A percentile compares a stretch with the other conserved stretches of the same genome.
phyloP scores from a whole-genome alignment of 225 moss, liverwort and hornwort genomes.

The Pleurozium schreberi region DNA sequence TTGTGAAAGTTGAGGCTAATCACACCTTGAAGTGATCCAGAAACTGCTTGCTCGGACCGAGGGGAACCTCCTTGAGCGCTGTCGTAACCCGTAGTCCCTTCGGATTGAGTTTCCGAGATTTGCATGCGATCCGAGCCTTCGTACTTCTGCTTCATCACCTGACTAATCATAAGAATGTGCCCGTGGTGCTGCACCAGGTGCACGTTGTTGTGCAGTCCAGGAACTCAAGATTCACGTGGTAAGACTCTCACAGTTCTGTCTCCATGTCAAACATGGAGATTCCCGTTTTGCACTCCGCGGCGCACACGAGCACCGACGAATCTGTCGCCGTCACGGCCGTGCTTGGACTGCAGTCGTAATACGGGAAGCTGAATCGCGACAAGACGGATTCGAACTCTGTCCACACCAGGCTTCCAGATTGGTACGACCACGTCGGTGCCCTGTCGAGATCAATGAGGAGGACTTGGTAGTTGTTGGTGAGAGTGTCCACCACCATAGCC shows the following conservation, averaged over 20 bases:
- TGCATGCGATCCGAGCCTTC: constrained; percentile 25
- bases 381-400: constrained; percentile 7
- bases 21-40: constrained; percentile 31
- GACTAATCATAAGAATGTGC: constrained; percentile 24
- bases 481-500: constrained; percentile 14
- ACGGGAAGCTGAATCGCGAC: constrained; percentile 7
- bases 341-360: constrained; percentile 13
- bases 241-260: neutral
- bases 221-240: constrained; percentile 7
- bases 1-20: too few species aligned
- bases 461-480: neutral
- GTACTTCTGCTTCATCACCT: constrained; percentile 24
- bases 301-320: neutral
- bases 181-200: constrained; percentile 19
- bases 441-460: constrained; percentile 12
- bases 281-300: constrained; percentile 25
- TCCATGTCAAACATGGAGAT: constrained; percentile 19
- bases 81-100: neutral
- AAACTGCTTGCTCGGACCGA: constrained; percentile 25
- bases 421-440: neutral
- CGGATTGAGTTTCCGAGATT: constrained; percentile 16
- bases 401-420: neutral
- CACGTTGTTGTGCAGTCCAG: constrained; percentile 20
- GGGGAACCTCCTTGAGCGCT: neutral
- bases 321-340: neutral